Evolutionary conservation across 495 filamentous ascomycete species (phyloP).

Genomic region (Darksidea phi): DNA sequence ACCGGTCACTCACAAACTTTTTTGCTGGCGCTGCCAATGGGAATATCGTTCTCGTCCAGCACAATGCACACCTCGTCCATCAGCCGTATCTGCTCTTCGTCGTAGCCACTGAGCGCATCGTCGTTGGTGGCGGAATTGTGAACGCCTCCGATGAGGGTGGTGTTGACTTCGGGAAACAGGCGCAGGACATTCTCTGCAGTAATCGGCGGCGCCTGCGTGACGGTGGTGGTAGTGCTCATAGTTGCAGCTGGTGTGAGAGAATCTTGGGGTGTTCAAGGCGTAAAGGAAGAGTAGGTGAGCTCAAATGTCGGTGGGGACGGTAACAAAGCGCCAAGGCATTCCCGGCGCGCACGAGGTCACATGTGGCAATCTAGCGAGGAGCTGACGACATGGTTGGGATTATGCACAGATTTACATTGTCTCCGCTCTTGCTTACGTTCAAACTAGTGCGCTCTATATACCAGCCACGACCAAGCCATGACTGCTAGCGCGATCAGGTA

Average conservation of each 20-base stretch:
- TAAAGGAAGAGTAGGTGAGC: not conserved
- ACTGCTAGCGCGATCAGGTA: slow-evolving; percentile 14
- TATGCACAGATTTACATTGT: too few species aligned
- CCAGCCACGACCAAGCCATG: not conserved
- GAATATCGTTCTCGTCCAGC: slow-evolving; percentile 82
- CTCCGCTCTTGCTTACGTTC: not conserved
- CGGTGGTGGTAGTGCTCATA: slow-evolving; percentile 56
- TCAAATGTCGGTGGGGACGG: too few species aligned
- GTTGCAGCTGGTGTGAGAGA: not conserved
- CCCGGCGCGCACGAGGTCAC: too few species aligned
- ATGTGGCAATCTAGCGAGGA: too few species aligned
- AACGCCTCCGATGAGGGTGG: slow-evolving; percentile 58
- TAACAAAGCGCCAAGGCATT: too few species aligned
- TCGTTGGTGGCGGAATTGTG: slow-evolving; percentile 42
- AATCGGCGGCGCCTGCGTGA: slow-evolving; percentile 52
- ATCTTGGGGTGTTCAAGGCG: not conserved
- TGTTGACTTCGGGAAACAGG: slow-evolving; percentile 94
- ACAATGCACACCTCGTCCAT: slow-evolving; percentile 99
- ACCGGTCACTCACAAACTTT: slow-evolving; percentile 75
- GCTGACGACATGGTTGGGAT: not conserved
- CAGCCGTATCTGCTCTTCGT: slow-evolving; percentile 93
- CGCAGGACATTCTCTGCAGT: slow-evolving; percentile 83
- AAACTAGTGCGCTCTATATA: not conserved
- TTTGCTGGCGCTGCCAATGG: slow-evolving; percentile 97
- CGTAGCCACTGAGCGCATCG: slow-evolving; percentile 72